Evolutionary conservation across 1,284 basidiomycete genomes (phyloP).

Genomic region (Leccinum variabile): DNA sequence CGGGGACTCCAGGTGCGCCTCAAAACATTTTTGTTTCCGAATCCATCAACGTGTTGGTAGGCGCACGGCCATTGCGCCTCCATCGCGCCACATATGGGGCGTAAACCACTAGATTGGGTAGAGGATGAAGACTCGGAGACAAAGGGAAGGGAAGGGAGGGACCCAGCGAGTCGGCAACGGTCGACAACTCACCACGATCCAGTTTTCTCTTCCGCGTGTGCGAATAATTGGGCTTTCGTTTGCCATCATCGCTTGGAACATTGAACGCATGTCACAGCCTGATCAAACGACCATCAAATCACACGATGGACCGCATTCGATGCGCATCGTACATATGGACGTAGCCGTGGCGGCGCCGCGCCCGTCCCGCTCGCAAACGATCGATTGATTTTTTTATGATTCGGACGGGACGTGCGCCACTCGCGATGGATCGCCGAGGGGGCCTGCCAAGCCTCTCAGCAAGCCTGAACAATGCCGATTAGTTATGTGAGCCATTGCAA

Average conservation of each 20-base stretch:
- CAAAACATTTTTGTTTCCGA: not conserved
- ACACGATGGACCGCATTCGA: not conserved
- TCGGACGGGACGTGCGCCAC: not conserved
- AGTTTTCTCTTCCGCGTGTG: not conserved
- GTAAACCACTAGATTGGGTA: not conserved
- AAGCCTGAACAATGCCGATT: not conserved
- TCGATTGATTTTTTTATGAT: not conserved
- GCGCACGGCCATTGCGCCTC: not conserved
- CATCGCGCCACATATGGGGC: not conserved
- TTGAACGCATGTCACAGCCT: no score
- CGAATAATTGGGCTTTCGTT: not conserved
- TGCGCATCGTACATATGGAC: not conserved
- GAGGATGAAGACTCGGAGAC: not conserved
- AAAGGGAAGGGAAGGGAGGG: not conserved
- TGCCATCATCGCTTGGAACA: not conserved
- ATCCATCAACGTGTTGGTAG: not conserved
- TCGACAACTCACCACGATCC: not conserved
- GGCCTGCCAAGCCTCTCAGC: not conserved
- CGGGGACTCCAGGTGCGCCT: not conserved
- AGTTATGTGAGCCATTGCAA: not conserved
- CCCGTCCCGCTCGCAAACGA: not conserved
- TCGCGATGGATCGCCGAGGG: constrained; percentile 2
- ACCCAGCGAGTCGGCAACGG: not conserved
- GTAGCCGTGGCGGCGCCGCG: not conserved
- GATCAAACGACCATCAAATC: not conserved